Evolutionary conservation across 345 rosid genomes (phyloP).

Genomic region (Adansonia digitata): DNA sequence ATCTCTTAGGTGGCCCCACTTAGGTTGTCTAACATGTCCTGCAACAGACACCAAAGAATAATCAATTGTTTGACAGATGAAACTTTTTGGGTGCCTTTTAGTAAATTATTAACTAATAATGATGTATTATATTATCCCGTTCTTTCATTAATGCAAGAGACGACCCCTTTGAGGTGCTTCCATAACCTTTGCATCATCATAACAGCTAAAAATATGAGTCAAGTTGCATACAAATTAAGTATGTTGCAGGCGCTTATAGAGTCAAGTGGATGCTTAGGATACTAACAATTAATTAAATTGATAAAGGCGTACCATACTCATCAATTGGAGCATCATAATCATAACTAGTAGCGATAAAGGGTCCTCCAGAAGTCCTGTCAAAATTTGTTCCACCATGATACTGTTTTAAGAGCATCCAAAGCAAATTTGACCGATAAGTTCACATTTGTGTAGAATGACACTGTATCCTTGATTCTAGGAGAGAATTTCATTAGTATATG

Average conservation of each 20-base stretch:
- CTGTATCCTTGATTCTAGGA: neutral
- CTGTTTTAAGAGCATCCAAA: conserved; percentile 35
- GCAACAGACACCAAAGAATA: no score
- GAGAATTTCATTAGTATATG: neutral
- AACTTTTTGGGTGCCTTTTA: neutral
- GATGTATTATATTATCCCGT: no score
- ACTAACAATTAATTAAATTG: neutral
- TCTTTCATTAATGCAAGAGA: neutral
- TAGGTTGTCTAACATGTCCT: conserved; percentile 89
- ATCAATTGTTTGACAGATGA: neutral
- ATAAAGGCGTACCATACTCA: conserved; percentile 65
- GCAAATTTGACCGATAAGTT: conserved; percentile 13
- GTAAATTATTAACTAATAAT: neutral
- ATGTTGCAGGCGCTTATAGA: neutral
- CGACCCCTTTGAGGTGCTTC: conserved; percentile 50
- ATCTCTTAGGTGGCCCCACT: conserved; percentile 91
- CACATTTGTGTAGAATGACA: conserved; percentile 12
- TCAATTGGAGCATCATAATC: conserved; percentile 98
- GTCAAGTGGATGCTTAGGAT: neutral
- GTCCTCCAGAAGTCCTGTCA: conserved; percentile 77
- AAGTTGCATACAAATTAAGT: neutral
- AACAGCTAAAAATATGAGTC: neutral
- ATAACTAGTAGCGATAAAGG: conserved; percentile 86
- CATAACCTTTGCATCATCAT: neutral
- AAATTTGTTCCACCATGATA: conserved; percentile 98